These are phyloP conservation scores for Clonostachys sp. DNA, from an alignment of 2,329 filamentous ascomycete species.

Conservation along the genomic window DNA sequence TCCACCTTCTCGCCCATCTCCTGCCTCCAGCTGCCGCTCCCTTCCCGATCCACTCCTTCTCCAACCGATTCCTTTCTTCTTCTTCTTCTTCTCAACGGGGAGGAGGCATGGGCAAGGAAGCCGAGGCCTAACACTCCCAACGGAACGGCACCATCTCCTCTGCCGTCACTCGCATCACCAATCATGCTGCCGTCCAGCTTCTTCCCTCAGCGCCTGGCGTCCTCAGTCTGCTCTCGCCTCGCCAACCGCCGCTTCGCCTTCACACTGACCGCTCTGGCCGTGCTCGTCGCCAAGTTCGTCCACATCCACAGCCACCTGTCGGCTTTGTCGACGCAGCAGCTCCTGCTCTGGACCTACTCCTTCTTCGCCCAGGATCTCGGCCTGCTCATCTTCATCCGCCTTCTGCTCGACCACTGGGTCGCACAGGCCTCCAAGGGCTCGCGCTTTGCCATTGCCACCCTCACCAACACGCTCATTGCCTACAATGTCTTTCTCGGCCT, in stretches of 20 bases:
- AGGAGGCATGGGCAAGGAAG: too few relatives aligned
- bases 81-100: too few relatives aligned
- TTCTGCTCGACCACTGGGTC: conserved; percentile 19
- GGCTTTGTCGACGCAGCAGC: conserved; percentile 18
- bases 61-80: too few relatives aligned
- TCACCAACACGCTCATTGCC: conserved; percentile 9
- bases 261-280: conserved; percentile 18
- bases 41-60: too few relatives aligned
- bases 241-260: conserved; percentile 23
- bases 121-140: too few relatives aligned
- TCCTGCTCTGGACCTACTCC: conserved; percentile 22
- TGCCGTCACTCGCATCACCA: too few relatives aligned
- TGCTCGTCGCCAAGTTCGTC: conserved; percentile 20
- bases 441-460: conserved; percentile 6
- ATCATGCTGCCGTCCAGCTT: too few relatives aligned
- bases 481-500: conserved; percentile 14
- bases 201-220: too few relatives aligned
- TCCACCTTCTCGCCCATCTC: too few relatives aligned
- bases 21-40: too few relatives aligned
- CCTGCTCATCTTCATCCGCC: conserved; percentile 20
- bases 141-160: too few relatives aligned
- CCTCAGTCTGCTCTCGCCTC: not conserved
- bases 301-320: conserved; percentile 23
- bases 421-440: conserved; percentile 7
- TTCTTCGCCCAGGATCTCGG: conserved; percentile 26